phyloP scores from a whole-genome alignment of 2,329 filamentous ascomycete genomes.

The Cercospora sp. region DNA sequence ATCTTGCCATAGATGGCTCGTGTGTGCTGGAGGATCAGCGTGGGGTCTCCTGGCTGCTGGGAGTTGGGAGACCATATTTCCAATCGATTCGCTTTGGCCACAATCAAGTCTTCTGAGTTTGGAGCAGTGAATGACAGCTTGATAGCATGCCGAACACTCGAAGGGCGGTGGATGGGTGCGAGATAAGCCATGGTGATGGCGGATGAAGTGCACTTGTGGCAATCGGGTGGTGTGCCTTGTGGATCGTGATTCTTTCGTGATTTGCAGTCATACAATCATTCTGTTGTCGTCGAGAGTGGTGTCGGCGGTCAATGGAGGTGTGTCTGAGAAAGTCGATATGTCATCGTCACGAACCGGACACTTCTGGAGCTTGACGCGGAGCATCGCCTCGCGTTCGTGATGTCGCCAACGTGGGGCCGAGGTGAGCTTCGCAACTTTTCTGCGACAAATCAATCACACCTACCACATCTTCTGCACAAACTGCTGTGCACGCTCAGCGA shows the following conservation, averaged over 20 bases:
- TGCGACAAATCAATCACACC: background rate
- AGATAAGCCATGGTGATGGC: conserved; percentile 76
- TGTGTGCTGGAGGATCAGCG: conserved; percentile 63
- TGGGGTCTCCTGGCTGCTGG: conserved; percentile 56
- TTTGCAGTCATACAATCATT: background rate
- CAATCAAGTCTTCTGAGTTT: conserved; percentile 76
- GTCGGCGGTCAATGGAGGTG: background rate
- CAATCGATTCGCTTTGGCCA: conserved; percentile 83
- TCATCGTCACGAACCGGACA: background rate
- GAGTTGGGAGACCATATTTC: conserved; percentile 68
- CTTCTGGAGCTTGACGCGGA: conserved; percentile 15
- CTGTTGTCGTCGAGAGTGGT: background rate
- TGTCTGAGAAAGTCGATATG: background rate
- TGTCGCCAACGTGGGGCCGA: conserved; percentile 6
- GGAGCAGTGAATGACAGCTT: conserved; percentile 72
- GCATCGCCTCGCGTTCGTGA: conserved; percentile 4
- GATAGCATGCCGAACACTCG: conserved; percentile 85
- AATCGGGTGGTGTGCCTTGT: background rate
- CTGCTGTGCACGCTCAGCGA: background rate
- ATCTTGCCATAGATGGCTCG: conserved; percentile 81
- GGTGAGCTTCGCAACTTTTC: background rate
- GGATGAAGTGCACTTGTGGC: conserved; percentile 1
- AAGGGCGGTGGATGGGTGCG: conserved; percentile 87
- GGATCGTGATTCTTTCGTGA: background rate
- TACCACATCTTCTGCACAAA: background rate